Base-by-base conservation (phyloP, 139 green algal genomes). In the Coelastrella sp. region DNA sequence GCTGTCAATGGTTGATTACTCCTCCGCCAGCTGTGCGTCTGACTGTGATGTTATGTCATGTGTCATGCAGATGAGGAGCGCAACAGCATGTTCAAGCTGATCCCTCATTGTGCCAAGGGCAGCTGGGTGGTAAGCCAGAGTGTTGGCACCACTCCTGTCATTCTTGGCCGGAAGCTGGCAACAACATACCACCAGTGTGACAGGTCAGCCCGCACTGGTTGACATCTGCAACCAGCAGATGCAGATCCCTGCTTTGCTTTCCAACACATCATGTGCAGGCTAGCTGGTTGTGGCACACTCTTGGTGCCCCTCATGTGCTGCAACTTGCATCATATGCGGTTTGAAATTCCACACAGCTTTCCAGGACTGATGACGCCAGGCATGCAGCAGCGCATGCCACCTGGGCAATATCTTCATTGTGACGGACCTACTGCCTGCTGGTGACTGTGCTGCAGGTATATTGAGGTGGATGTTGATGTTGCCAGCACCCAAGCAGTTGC, bases 111-210 rank as follows among this genome's bases (percentile, higher is more conserved):
- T 20, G 87, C 66, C 27, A 76, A 79, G 35, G 87, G 87, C 87
- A 87, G 87, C 87, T 95, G 93, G 93, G 84, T 94, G 80, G 81
- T 95, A 58, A 90, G 87, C 76, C 92, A 95, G 90, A 57, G 58
- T 6, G 93, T 95, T 11, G 93, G 93, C 72, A 93, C 85, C 60
- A 95, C 93, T 49, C 93, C 93, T 17, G 92, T 93, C 84, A 92
- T 95, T 59, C 79, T 95, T n/a, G 93, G 75, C 8, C 65, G 68
- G 61, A 92, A 92, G 81, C 89, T 95, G 82, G 78, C 78, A 24
- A 83, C 78, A 61, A 83, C 78, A 24, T 83, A 83, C 78, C 78
- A 83, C 49, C 78, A 65, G 35, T 65, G 35, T 49, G 35, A 83
- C 49, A 61, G 74, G 74, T 80, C 8, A 58, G 74, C 7, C 4